Evolutionary conservation across 73 alveolate species (phyloP), one percentile per base, ranked within the genome.

Genomic region (Paramecium caudatum): DNA sequence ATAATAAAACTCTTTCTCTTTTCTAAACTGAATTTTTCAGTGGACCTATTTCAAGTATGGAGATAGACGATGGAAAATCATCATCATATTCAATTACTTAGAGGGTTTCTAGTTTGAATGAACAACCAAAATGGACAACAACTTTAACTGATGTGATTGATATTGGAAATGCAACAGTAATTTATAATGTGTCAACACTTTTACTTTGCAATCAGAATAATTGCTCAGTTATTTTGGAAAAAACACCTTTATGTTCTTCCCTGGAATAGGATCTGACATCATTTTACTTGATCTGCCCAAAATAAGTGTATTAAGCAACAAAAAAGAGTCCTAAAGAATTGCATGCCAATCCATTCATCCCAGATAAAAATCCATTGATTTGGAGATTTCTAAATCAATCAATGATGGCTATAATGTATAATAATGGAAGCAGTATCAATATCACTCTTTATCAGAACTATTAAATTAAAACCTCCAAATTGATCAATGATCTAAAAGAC

Each of bases 21-120:
- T n/a, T 27, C n/a, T 4, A 55, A 55, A 10, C 25, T 23, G 23
- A 27, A 27, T 27, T 23, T 23, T 55, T 55, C 30, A 43, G 30
- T 55, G 80, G 80, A 55, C 80, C 80, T 27, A 55, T 55, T 10
- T 55, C 80, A 21, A 23, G 16, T 6, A 10, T 55, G 10, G 21
- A 3, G 10, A 55, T 21, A 0, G 6, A 55, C 37, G 3, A 4
- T 8, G 3, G 41, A 55, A 8, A 23, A 55, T 19, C 10, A n/a
- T n/a, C n/a, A n/a, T n/a, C n/a, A n/a, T n/a, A 27, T 55, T 21
- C 8, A 27, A 55, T 55, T 7, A 2, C 30, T 55, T 16, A 55
- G 43, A 55, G 80, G 30, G 80, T 55, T 1, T 10, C 15, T 55
- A 19, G 12, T 37, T 4, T 5, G 8, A 1, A 25, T 8, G 2